phyloP scores from a whole-genome alignment of 2,329 filamentous ascomycete genomes.

The Ascochyta fabae region DNA sequence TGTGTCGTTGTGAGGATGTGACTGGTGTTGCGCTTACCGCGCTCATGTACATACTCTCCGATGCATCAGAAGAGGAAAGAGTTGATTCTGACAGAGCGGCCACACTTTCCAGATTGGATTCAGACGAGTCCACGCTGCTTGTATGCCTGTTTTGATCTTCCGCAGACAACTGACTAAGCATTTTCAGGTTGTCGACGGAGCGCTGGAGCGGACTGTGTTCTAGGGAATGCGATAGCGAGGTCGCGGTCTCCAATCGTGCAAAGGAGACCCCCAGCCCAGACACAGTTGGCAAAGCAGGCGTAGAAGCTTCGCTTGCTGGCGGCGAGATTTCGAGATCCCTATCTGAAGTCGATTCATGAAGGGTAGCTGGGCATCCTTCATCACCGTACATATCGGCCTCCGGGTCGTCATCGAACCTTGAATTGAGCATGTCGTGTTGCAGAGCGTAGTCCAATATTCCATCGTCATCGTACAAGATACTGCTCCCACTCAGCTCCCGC shows the following conservation, averaged over 20 bases:
- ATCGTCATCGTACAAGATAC: slow-evolving; percentile 44
- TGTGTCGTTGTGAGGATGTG: slow-evolving; percentile 25
- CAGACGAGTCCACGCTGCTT: slow-evolving; percentile 5
- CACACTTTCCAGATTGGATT: slow-evolving; percentile 3
- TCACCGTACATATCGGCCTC: slow-evolving; percentile 11
- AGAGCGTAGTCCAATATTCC: slow-evolving; percentile 44
- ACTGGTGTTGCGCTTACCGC: slow-evolving; percentile 57
- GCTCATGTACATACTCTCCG: slow-evolving; percentile 87
- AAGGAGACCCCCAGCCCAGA: slow-evolving; percentile 34
- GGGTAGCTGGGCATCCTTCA: slow-evolving; percentile 8
- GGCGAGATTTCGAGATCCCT: slow-evolving; percentile 19
- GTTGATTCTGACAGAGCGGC: slow-evolving; percentile 60
- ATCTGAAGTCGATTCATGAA: slow-evolving; percentile 20
- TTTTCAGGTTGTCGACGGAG: slow-evolving; percentile 22
- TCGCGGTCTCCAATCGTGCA: slow-evolving; percentile 10
- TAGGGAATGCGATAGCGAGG: slow-evolving; percentile 19
- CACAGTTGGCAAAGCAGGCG: slow-evolving; percentile 30
- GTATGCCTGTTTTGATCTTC: slow-evolving; percentile 12
- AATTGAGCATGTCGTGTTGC: slow-evolving; percentile 41
- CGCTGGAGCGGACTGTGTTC: slow-evolving; percentile 7
- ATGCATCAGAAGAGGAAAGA: slow-evolving; percentile 79
- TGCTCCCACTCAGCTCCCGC: slow-evolving; percentile 35
- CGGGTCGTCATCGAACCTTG: slow-evolving; percentile 26
- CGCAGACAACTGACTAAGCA: slow-evolving; percentile 20
- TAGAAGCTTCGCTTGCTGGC: slow-evolving; percentile 26